Evolutionary conservation across 495 filamentous ascomycete species (phyloP), one percentile per base, ranked within the genome.

Genomic region (Melanomma pulvis-pyrius): DNA sequence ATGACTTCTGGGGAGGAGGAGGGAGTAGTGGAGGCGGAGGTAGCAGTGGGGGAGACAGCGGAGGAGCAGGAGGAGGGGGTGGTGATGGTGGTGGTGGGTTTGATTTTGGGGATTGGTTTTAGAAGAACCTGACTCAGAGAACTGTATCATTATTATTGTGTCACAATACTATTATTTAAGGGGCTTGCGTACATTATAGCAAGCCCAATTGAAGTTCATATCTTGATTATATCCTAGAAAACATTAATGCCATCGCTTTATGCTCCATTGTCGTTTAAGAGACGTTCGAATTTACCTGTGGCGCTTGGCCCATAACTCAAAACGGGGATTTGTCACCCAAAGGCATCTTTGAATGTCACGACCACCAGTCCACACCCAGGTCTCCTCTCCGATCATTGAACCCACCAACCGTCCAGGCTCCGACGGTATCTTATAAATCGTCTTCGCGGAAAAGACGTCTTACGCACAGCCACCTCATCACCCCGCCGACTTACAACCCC

Each of bases 61-160:
- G 71, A n/a, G 63, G 61, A 36, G 61, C 65, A n/a, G 78, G 64
- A 53, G 48, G 48, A 24, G 80, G 81, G 57, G 75, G 75, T 64
- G 76, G 67, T 41, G 74, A 64, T 13, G 75, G 70, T 30, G 63
- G 63, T 34, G 61, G 69, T n/a, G 78, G 64, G 51, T 24, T 24
- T 25, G 21, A 25, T 25, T 50, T 28, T 29, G 41, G 41, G 15
- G 41, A 29, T 17, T 46, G 24, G 34, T 19, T 44, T 15, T 29
- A 22, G 8, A 26, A 21, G 24, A 44, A 13, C n/a, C n/a, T n/a
- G n/a, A 47, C 19, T 11, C 9, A 41, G 1, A 21, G 11, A 24
- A 62, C 21, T 62, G 59, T 52, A 62, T 53, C 30, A 62, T 32
- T 51, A 57, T 32, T 51, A 57, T 25, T 9, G 9, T 64, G 48